Evolutionary conservation across 75 land plant genomes (phyloP).

Genomic region (Pinus albicaulis): DNA sequence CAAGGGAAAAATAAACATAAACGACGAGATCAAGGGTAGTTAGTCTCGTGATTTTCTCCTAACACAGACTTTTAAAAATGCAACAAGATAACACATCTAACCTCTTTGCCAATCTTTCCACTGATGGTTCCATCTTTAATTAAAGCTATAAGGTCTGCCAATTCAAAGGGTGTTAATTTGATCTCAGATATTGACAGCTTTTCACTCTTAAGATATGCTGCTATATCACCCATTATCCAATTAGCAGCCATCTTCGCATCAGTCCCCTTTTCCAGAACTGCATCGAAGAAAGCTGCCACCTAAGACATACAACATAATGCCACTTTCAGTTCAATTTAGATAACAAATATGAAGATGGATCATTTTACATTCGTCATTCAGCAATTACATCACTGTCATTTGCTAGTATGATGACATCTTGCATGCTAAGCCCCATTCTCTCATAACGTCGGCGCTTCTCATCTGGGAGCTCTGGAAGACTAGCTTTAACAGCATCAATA

Average conservation of each 20-base stretch:
- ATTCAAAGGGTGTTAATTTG: slow-evolving; percentile 62
- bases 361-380: slow-evolving; percentile 2
- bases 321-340: background rate
- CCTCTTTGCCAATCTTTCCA: slow-evolving; percentile 99
- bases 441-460: slow-evolving; percentile 89
- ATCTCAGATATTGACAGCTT: slow-evolving; percentile 68
- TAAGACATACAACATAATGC: slow-evolving; percentile 21
- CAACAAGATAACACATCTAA: slow-evolving; percentile 15
- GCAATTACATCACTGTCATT: slow-evolving; percentile 79
- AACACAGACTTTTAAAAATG: background rate
- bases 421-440: slow-evolving; percentile 88
- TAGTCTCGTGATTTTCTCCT: background rate
- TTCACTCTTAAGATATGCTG: slow-evolving; percentile 85
- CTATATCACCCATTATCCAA: slow-evolving; percentile 98
- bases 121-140: slow-evolving; percentile 92
- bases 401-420: slow-evolving; percentile 86
- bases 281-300: slow-evolving; percentile 90
- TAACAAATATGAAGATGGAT: background rate
- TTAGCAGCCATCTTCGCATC: slow-evolving; percentile 89
- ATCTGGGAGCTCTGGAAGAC: slow-evolving; percentile 94
- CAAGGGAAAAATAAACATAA: background rate
- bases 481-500: slow-evolving; percentile 39
- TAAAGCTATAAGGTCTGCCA: slow-evolving; percentile 80
- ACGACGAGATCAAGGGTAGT: background rate
- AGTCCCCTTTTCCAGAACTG: slow-evolving; percentile 59